Conservation (phyloP, 208 protist species). For the Endotrypanum monterogeii region DNA sequence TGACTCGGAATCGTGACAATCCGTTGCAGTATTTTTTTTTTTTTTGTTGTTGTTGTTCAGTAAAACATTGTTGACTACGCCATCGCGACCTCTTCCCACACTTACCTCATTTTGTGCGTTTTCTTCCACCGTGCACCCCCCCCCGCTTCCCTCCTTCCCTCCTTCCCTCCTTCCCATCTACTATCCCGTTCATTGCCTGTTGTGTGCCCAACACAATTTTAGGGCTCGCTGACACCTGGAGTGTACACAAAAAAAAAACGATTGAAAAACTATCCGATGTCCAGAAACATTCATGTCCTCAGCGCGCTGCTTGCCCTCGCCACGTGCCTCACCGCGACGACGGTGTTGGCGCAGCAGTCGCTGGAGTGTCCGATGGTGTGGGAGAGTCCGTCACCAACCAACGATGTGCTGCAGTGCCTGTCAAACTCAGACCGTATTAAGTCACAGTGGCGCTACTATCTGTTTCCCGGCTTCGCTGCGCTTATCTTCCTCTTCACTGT, state of each 20-base stretch:
- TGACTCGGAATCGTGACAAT: too few relatives aligned
- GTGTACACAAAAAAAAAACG: too few relatives aligned
- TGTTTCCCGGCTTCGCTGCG: conserved; percentile 50
- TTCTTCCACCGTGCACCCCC: neutral
- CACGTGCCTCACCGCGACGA: conserved; percentile 32
- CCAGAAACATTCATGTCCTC: conserved; percentile 17
- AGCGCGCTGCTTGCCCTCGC: conserved; percentile 29
- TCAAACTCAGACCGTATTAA: conserved; percentile 46
- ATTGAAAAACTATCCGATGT: too few relatives aligned
- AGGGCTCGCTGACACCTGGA: too few relatives aligned
- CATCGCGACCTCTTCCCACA: too few relatives aligned
- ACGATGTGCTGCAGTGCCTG: conserved; percentile 64
- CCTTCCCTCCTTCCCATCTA: neutral
- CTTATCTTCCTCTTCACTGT: conserved; percentile 63
- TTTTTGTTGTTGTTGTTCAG: too few relatives aligned
- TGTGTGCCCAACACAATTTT: too few relatives aligned
- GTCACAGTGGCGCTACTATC: conserved; percentile 59
- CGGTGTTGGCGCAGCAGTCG: conserved; percentile 43
- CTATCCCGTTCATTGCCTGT: too few relatives aligned
- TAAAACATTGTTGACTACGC: too few relatives aligned
- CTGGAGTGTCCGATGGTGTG: conserved; percentile 79
- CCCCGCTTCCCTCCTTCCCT: neutral
- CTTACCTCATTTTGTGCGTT: too few relatives aligned
- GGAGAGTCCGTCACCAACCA: conserved; percentile 48
- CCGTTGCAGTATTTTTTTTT: too few relatives aligned